Base-by-base conservation (phyloP, 768 basidiomycete genomes). In the Pleurotus ostreatus region DNA sequence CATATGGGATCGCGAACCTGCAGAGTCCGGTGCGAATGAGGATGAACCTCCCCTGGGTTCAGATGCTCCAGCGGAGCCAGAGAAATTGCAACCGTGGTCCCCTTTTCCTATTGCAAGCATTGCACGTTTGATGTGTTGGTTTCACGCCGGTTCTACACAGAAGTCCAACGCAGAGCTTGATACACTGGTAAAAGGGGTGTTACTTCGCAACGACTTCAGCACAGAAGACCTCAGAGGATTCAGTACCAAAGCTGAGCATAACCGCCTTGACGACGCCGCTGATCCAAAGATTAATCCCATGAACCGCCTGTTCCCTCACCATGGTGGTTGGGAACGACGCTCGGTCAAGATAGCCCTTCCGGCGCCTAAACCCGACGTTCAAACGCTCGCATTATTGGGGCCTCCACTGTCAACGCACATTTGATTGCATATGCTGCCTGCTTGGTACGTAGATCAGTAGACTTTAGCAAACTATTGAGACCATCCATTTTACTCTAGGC, bases 401-500 rank as follows among this genome's bases (percentile, higher is more conserved):
- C 67, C 20, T 23, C 55, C 9, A 57, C 57, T 25, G 66, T 68
- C 4, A 69, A 65, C 0, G 60, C 65, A 0, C 57, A 64, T 5
- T 61, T 65, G 3, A 67, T 71, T 51, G 70, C 67, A 18, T 71
- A 71, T 57, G 64, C 65, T 5, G 68, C 66, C 15, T 63, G 65
- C 13, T 61, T 62, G 55, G 70, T 71, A 55, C 25, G 60, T 59
- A 40, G 1, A 30, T 43, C 18, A 30, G 9, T 30, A 30, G 26
- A 30, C 4, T 30, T 30, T 8, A 30, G 26, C 26, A 26, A 26
- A 26, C 26, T 26, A 26, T 5, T 26, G 26, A 26, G 26, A 26
- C 26, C 26, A 26, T 26, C 5, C 26, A 26, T 26, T 26, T 7
- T 26, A 26, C 26, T 26, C 26, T 26, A 26, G 26, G 26, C 26